A percentile compares a stretch with the other conserved stretches of the same genome.
Evolutionary conservation across 2,329 filamentous ascomycete genomes (phyloP).

Genomic region (Penicillium corylophilum): DNA sequence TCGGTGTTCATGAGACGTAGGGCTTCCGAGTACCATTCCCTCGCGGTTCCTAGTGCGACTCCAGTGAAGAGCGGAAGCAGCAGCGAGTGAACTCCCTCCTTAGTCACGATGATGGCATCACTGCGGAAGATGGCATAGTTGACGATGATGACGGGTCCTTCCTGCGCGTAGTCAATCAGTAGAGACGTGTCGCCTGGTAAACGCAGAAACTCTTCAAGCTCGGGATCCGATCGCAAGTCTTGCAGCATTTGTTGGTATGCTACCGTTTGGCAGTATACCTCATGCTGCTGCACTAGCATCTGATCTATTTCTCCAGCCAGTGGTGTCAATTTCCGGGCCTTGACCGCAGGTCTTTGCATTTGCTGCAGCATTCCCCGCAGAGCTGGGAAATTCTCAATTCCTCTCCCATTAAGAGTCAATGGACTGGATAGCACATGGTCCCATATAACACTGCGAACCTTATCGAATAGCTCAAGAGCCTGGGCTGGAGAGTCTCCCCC

Average conservation of each 20-base stretch:
- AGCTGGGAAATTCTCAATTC: not conserved
- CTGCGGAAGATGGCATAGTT: not conserved
- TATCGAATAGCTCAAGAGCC: no score
- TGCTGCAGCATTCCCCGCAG: not conserved
- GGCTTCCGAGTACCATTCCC: no score
- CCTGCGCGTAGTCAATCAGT: not conserved
- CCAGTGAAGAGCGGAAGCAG: no score
- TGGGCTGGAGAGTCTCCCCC: no score
- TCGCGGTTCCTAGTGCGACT: no score
- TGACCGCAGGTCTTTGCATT: not conserved
- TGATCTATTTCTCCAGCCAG: not conserved
- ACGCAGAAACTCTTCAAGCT: not conserved
- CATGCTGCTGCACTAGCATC: not conserved
- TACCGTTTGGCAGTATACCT: not conserved
- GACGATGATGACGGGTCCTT: not conserved
- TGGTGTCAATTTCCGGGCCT: not conserved
- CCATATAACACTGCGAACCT: no score
- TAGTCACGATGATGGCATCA: no score
- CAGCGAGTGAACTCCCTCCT: no score
- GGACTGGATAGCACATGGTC: no score
- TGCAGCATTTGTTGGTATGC: not conserved
- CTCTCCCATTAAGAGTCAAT: not conserved
- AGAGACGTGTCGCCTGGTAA: not conserved
- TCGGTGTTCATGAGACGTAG: no score
- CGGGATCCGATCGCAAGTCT: not conserved